Evolutionary conservation across 148 eudicot genomes (phyloP), one percentile per base, ranked within the genome.

Genomic region (Tetragonia tetragonoides): DNA sequence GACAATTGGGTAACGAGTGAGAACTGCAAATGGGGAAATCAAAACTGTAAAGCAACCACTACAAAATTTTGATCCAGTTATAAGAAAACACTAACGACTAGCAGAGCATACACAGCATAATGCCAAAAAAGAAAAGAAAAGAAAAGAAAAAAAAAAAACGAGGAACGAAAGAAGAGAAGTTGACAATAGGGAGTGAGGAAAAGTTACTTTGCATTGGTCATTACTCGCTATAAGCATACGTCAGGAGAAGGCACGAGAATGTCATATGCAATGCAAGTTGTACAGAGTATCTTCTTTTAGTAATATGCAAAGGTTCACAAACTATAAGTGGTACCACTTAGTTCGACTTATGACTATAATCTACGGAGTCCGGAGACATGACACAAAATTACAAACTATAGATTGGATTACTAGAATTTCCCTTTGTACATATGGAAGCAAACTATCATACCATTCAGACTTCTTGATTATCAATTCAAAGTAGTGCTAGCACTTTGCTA

Each of bases 21-120:
- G 10, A 69, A 60, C 80, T 66, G 78, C 47, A 66, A 49, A 39
- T 37, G 18, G 16, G 57, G 28, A 24, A 41, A 68, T 37, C 41
- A 23, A 1, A 20, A 65, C 5, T 5, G 5, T 60, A n/a, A 60
- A 60, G 28, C n/a, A 60, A 1, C 64, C n/a, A 60, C 8, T 60
- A 20, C 28, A 60, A 21, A 20, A 17, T 60, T 6, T 60, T 60
- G 24, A n/a, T 20, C 8, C 18, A 18, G 59, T 2, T 16, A 57
- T 28, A 60, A 10, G n/a, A n/a, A n/a, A 20, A 60, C 5, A 5
- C 64, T n/a, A 60, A n/a, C n/a, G 28, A 60, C 28, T 21, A 17
- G 6, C 2, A 60, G 2, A 21, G 64, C 21, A 59, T 3, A 53
- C 17, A 53, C 17, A 53, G 17, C n/a, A 18, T n/a, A 16, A 53